A percentile compares a stretch with the other conserved stretches of the same genome.
These are phyloP conservation scores for Moniliella sp. DNA, from an alignment of 1,284 basidiomycete species.

Conservation along the genomic window DNA sequence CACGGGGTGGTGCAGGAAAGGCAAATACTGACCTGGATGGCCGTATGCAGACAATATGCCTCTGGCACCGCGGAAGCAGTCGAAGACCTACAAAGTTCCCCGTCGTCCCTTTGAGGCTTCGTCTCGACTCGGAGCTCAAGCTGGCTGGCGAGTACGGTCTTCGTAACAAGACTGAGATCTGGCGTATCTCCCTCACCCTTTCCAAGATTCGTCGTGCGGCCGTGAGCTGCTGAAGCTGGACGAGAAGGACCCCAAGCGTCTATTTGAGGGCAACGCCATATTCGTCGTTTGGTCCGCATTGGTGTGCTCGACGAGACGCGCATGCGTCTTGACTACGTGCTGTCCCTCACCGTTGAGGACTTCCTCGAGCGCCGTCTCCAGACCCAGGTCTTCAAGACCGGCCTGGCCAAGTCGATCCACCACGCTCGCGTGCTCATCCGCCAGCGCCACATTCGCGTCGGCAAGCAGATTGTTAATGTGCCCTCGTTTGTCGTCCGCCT, in stretches of 20 bases:
- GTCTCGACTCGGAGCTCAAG: constrained; percentile 98
- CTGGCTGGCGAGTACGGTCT: constrained; percentile 98
- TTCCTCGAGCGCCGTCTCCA: constrained; percentile 98
- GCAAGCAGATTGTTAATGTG: constrained; percentile 97
- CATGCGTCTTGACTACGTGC: constrained; percentile 77
- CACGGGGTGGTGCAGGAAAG: constrained; percentile 4
- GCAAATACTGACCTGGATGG: too few relatives aligned
- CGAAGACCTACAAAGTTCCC: constrained; percentile 47
- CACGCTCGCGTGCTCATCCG: constrained; percentile 93
- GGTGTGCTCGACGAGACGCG: constrained; percentile 97
- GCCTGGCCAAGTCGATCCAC: constrained; percentile 92
- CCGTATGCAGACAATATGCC: too few relatives aligned
- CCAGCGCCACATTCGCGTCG: constrained; percentile 89
- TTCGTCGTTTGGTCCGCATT: constrained; percentile 93
- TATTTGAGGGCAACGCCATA: constrained; percentile 98
- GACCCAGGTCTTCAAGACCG: constrained; percentile 98
- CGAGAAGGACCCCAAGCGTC: constrained; percentile 96
- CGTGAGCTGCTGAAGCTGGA: constrained; percentile 99
- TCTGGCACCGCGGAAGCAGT: constrained; percentile 28
- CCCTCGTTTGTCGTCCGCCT: constrained; percentile 84
- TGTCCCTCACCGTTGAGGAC: constrained; percentile 93
- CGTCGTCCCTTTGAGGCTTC: constrained; percentile 90
- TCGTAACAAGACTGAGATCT: constrained; percentile 99
- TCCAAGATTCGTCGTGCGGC: constrained; percentile 99
- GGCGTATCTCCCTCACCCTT: constrained; percentile 82